A percentile compares a stretch with the other conserved stretches of the same genome.
These are phyloP conservation scores for Ambrosia artemisiifolia DNA, from an alignment of 129 eudicot species.

Conservation along the genomic window DNA sequence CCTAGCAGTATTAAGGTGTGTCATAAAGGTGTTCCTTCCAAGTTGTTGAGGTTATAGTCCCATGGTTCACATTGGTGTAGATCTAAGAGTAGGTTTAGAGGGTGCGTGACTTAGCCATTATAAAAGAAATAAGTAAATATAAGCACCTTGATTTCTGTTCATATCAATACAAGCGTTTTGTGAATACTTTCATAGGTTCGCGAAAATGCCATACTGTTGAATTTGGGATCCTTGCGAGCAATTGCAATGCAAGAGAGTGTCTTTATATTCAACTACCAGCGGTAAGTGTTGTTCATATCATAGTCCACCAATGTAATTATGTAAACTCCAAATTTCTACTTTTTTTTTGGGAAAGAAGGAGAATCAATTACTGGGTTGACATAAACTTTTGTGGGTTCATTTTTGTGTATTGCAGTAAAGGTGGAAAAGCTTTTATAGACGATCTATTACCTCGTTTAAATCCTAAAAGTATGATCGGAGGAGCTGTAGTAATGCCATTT, in stretches of 20 bases:
- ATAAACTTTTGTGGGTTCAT: neutral
- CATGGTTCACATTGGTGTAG: too few species aligned
- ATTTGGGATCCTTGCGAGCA: constrained; percentile 88
- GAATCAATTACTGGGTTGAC: constrained; percentile 7
- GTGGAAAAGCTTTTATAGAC: constrained; percentile 96
- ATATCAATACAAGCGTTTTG: constrained; percentile 5
- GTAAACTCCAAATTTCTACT: neutral
- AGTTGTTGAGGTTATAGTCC: too few species aligned
- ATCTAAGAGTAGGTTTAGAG: too few species aligned
- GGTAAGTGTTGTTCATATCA: constrained; percentile 41
- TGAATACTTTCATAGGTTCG: constrained; percentile 58
- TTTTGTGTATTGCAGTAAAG: constrained; percentile 53
- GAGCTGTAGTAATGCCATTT: constrained; percentile 86
- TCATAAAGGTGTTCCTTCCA: too few species aligned
- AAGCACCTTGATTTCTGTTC: neutral
- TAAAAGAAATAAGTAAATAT: constrained; percentile 25
- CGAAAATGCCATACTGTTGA: constrained; percentile 85
- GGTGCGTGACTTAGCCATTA: too few species aligned
- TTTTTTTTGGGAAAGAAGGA: neutral
- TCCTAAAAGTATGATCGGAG: constrained; percentile 72
- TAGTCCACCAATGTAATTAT: neutral
- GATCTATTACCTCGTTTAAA: constrained; percentile 82
- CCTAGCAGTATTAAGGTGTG: too few species aligned
- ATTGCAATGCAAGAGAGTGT: constrained; percentile 93
- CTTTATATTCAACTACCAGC: constrained; percentile 82